Percentiles rank a stretch among this genome's conserved stretches.
Evolutionary conservation across 1,139 yeast genomes (phyloP).

Genomic region (Saccharomyces pastorianus): DNA sequence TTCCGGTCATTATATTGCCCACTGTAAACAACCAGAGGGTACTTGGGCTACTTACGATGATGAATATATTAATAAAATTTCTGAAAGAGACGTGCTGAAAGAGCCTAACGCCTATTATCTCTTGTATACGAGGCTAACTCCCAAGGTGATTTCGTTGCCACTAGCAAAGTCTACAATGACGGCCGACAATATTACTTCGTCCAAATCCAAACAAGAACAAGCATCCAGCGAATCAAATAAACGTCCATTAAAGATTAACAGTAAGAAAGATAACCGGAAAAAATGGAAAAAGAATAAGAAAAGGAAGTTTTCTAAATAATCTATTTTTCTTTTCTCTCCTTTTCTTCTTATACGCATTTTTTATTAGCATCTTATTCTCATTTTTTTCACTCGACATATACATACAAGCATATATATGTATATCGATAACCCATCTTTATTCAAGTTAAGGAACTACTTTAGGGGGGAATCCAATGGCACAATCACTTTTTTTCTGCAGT

Average conservation of each 20-base stretch:
- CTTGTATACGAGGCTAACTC: constrained; percentile 68
- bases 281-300: constrained; percentile 24
- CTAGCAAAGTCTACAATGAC: neutral
- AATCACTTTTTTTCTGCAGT: too few species aligned
- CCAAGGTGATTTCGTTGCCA: constrained; percentile 30
- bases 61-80: constrained; percentile 68
- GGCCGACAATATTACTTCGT: neutral
- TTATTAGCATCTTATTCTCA: neutral
- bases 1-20: constrained; percentile 89
- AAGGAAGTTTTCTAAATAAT: constrained; percentile 22
- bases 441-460: neutral
- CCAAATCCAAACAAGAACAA: constrained; percentile 4
- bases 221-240: constrained; percentile 6
- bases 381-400: neutral
- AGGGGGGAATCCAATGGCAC: too few species aligned
- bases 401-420: neutral
- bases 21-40: constrained; percentile 85
- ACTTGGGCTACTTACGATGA: constrained; percentile 93
- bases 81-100: constrained; percentile 64
- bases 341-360: neutral
- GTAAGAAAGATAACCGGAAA: constrained; percentile 10
- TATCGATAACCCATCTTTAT: neutral
- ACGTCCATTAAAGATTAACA: constrained; percentile 6
- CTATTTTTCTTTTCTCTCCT: neutral
- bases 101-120: constrained; percentile 88